phyloP scores from a whole-genome alignment of 352 stramenopile genomes.

The Phytophthora melonis region DNA sequence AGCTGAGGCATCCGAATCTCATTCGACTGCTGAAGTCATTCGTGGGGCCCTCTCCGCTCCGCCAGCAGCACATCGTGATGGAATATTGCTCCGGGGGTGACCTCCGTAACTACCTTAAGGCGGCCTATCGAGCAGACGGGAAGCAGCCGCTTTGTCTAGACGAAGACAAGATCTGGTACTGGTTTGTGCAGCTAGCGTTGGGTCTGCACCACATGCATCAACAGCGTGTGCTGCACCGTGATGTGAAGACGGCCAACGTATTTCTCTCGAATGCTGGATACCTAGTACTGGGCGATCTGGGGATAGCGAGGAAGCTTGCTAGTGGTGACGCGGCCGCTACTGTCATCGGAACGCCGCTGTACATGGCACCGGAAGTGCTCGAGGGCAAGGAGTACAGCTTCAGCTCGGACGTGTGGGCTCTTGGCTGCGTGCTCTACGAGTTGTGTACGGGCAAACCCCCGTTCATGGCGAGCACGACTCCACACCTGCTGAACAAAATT shows the following conservation, averaged over 20 bases:
- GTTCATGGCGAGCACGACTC: slow-evolving; percentile 57
- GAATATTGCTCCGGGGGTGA: slow-evolving; percentile 91
- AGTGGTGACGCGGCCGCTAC: slow-evolving; percentile 65
- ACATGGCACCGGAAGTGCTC: slow-evolving; percentile 91
- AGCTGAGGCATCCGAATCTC: slow-evolving; percentile 92
- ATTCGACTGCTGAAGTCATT: slow-evolving; percentile 88
- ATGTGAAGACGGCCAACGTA: slow-evolving; percentile 94
- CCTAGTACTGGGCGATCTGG: slow-evolving; percentile 91
- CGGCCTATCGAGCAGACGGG: slow-evolving; percentile 7
- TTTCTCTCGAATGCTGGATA: slow-evolving; percentile 71
- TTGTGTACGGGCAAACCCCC: slow-evolving; percentile 72
- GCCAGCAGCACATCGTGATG: slow-evolving; percentile 90
- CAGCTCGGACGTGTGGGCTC: slow-evolving; percentile 88
- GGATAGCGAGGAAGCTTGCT: slow-evolving; percentile 68
- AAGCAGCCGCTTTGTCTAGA: not conserved
- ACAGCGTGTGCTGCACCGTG: slow-evolving; percentile 81
- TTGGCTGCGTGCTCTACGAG: slow-evolving; percentile 91
- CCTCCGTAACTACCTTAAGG: slow-evolving; percentile 48
- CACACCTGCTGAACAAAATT: slow-evolving; percentile 68
- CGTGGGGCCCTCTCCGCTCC: slow-evolving; percentile 13
- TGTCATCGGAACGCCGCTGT: slow-evolving; percentile 91
- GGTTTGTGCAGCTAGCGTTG: slow-evolving; percentile 92
- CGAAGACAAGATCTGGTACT: slow-evolving; percentile 90
- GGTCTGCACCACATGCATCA: slow-evolving; percentile 92
- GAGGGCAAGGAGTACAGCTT: slow-evolving; percentile 82